Conservation (phyloP, 176 grass and related monocot genomes). For the Neostapfia colusana region DNA sequence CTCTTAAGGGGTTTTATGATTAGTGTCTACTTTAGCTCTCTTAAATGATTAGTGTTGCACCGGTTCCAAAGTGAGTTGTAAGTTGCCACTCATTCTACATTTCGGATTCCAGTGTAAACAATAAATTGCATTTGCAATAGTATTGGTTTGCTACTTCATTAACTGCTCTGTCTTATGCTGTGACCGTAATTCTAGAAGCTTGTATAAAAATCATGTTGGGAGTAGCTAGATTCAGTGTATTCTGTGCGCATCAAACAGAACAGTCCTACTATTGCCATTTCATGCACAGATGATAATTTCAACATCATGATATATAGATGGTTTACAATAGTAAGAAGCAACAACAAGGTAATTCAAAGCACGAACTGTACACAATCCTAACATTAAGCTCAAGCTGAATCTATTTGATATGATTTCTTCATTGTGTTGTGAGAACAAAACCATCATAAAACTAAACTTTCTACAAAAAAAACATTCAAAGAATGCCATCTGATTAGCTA, state of each 20-base stretch:
- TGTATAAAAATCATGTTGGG: neutral
- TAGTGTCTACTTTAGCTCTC: constrained; percentile 16
- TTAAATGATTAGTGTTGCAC: constrained; percentile 27
- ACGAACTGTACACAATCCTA: too few species aligned
- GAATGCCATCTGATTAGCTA: too few species aligned
- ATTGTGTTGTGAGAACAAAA: too few species aligned
- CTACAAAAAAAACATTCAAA: too few species aligned
- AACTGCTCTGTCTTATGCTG: neutral
- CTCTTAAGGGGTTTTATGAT: neutral
- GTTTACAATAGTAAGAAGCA: too few species aligned
- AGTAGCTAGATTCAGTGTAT: neutral
- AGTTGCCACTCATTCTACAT: constrained; percentile 14
- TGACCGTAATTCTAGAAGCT: neutral
- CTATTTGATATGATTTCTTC: too few species aligned
- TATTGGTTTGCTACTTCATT: too few species aligned
- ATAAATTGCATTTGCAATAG: too few species aligned
- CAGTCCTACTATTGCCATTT: neutral
- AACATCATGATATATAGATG: too few species aligned
- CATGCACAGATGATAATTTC: neutral
- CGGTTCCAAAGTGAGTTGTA: constrained; percentile 22
- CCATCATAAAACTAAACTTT: too few species aligned
- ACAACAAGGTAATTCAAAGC: too few species aligned
- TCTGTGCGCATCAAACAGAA: neutral
- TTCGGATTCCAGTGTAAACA: constrained; percentile 23
- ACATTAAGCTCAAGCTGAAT: too few species aligned